Evolutionary conservation across 306 rosid species (phyloP), one percentile per base, ranked within the genome.

Genomic region (Quercus engelmannii): DNA sequence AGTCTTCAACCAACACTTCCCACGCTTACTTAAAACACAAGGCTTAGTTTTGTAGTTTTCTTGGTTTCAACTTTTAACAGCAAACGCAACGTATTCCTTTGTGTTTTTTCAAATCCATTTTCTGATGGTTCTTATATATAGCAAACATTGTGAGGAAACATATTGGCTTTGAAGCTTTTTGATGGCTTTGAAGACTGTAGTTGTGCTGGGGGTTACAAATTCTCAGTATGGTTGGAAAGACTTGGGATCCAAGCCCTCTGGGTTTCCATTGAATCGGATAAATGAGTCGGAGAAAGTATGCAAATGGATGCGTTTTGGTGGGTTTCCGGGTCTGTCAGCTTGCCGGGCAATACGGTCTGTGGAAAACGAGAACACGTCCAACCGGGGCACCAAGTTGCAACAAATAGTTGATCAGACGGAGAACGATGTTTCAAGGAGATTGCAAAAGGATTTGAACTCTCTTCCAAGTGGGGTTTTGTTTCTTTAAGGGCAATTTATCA

Each of bases 381-480:
- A 79, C 85, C 56, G 75, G 10, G 55, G 18, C 23, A 74, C 76
- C 76, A 64, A 74, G 56, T 65, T 83, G 84, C 69, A 69, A 81
- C 71, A 72, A 63, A 68, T 83, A 69, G 84, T 76, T 72, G 71
- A 73, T 81, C 83, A 80, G 79, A 74, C n/a, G 56, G 82, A 77
- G 72, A 74, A 59, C 83, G 78, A 83, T 75, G 77, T 77, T 33
- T 65, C 88, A 58, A 73, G 62, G 65, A 80, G 85, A 74, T 75
- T 74, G 86, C 81, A 71, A 30, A 84, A 74, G 25, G 86, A 82
- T 84, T 79, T 87, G 76, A 35, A 21, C 79, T 83, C 85, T 8
- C 85, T 87, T 75, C 91, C 91, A 71, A 87, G 88, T 87, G 73
- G 74, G 91, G 46, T 41, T 82, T 19, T 43, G 2, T 20, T 49